Base-by-base conservation (phyloP, 1,284 basidiomycete species). In the Ustilago trichophora region DNA sequence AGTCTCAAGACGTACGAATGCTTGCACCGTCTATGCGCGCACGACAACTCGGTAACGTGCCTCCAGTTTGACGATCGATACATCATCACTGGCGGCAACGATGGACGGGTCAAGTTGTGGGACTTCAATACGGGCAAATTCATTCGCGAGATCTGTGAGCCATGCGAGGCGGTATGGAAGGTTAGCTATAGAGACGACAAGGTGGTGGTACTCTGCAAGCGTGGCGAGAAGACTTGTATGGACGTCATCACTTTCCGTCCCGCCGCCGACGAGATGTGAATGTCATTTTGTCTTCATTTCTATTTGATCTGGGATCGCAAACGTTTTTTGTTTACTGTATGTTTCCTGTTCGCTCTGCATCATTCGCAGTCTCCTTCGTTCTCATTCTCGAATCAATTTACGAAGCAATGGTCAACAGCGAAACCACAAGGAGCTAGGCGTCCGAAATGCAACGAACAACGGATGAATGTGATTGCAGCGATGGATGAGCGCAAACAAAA, bases 1-100 rank as follows among this genome's bases (percentile, higher is more conserved):
- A 87, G 89, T 40, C 85, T 96, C 18, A 81, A 83, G 27, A 87
- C 87, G 36, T 84, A 84, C 65, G 83, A 85, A 32, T 85, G 84
- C 44, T 75, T 83, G 18, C 83, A 83, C 50, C 78, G 83, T 4
- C 63, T 84, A 16, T 82, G 76, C 53, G 77, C 82, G 4, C 94
- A 98, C 84, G 91, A 93, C 83, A 93, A 92, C 57, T 90, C 88
- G 33, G 91, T 98, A 22, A 94, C 93, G 0, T 89, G 90, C 19
- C 85, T 98, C 12, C 94, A 97, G 82, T 91, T 94, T 76, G 90
- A 93, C 80, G 86, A 88, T 9, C 58, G 67, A 10, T 22, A 78
- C 56, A 76, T 82, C 21, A 73, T 82, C 46, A 83, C 83, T 0
- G 89, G 90, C 36, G 93, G 94, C 24, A 94, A 93, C 75, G 95